Evolutionary conservation across 1,284 basidiomycete genomes (phyloP), one percentile per base, ranked within the genome.

Genomic region (Amylostereum areolatum): DNA sequence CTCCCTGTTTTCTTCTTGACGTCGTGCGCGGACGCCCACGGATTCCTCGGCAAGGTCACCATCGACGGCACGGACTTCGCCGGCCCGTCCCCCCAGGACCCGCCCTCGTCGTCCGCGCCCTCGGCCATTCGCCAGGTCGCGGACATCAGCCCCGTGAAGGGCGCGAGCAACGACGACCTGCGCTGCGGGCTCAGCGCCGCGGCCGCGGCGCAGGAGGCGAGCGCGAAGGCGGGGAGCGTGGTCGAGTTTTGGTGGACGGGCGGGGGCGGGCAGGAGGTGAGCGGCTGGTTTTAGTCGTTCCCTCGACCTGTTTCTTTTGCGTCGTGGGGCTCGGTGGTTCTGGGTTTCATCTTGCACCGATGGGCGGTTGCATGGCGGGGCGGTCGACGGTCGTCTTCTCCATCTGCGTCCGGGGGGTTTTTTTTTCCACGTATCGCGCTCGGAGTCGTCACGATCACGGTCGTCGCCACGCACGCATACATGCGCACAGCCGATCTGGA

Each of bases 1-100:
- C 55, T 10, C 58, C 53, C 1, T 51, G 52, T 24, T 54, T 54
- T 43, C 41, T 10, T n/a, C n/a, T 12, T 39, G 37, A 25, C 37
- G n/a, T 25, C n/a, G 25, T 28, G 41, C 41, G 41, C 29, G 53
- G 51, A 1, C 34, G 57, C 55, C 5, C 59, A 61, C 29, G 58
- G 60, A 7, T 59, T 42, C 35, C 46, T 61, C 32, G 47, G 32
- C 32, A 31, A 43, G 7, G 52, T 59, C 34, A 43, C 49, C 33
- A 54, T 60, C 36, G 56, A 59, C 40, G 60, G 60, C 27, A 54
- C 42, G 31, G 24, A 27, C 2, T 61, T 58, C 49, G 27, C 40
- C 7, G 60, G 58, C 25, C 55, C 57, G 37, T 31, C 25, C 48
- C 53, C 47, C 47, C 48, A n/a, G 30, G 43, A 11, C 48, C 41